Percentiles rank a stretch among this genome's conserved stretches.
Evolutionary conservation across 176 grass and related monocot genomes (phyloP).

Genomic region (Bolboschoenus planiculmis): DNA sequence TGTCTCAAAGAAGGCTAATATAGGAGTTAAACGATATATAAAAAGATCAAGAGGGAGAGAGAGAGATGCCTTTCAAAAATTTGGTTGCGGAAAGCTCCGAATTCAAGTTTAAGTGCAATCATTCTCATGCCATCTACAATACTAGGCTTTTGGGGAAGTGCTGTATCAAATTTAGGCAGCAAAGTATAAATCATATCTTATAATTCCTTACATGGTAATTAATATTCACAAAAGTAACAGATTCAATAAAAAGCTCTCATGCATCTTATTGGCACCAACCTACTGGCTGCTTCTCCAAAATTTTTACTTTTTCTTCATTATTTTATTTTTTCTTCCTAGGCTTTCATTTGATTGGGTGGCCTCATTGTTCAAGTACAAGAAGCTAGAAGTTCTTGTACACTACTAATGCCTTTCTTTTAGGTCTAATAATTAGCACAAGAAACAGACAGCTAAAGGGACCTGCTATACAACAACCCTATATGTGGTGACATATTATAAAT

Average conservation of each 20-base stretch:
- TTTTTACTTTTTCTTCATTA: not conserved
- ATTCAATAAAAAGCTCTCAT: not conserved
- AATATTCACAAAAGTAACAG: not conserved
- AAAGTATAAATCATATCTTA: slow-evolving; percentile 18
- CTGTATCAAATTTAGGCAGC: slow-evolving; percentile 38
- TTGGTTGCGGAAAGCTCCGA: slow-evolving; percentile 95
- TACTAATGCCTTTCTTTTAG: not conserved
- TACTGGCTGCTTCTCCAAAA: not conserved
- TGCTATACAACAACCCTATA: not conserved
- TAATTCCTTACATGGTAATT: not conserved
- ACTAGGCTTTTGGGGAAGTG: slow-evolving; percentile 61
- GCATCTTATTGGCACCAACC: not conserved
- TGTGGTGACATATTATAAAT: not conserved
- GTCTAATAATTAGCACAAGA: not conserved
- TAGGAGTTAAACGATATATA: not conserved
- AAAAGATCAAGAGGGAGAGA: slow-evolving; percentile 5
- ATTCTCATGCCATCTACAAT: slow-evolving; percentile 98
- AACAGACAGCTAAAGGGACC: not conserved
- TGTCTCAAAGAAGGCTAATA: not conserved
- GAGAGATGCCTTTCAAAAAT: slow-evolving; percentile 82
- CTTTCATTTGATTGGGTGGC: not conserved
- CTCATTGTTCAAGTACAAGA: not conserved
- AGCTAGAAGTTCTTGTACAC: not conserved
- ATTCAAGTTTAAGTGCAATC: slow-evolving; percentile 99
- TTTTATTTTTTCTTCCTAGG: not conserved